A percentile compares a stretch with the other conserved stretches of the same genome.
phyloP scores from a whole-genome alignment of 768 basidiomycete genomes.

The Hericium alpestre region DNA sequence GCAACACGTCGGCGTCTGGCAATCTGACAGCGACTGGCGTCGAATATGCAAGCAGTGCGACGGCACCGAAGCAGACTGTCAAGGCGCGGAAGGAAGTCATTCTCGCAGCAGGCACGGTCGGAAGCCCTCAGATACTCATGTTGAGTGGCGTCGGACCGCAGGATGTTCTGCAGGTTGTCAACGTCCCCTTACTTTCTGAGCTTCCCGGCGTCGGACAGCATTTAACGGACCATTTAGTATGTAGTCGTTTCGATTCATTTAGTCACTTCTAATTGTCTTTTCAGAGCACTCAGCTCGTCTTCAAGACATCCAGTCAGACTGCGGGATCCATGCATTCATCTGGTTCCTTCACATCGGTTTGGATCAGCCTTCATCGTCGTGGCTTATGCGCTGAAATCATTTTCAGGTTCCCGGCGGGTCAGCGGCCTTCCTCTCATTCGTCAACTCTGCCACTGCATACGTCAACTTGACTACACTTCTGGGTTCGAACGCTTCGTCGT shows the following conservation, averaged over 20 bases:
- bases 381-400: not conserved
- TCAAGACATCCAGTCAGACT: conserved; percentile 27
- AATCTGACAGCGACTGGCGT: conserved; percentile 34
- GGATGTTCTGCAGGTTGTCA: conserved; percentile 37
- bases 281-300: conserved; percentile 28
- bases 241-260: conserved; percentile 3
- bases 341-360: not conserved
- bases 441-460: conserved; percentile 57
- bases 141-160: conserved; percentile 49
- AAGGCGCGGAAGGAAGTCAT: conserved; percentile 55
- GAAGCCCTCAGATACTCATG: conserved; percentile 45
- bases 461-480: conserved; percentile 41
- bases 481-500: conserved; percentile 21
- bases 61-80: conserved; percentile 28
- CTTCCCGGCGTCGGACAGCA: conserved; percentile 55
- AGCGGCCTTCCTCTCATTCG: conserved; percentile 37
- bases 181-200: conserved; percentile 33
- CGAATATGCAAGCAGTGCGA: conserved; percentile 32
- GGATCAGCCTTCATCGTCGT: not conserved
- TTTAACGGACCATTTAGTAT: conserved; percentile 43
- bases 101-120: conserved; percentile 36
- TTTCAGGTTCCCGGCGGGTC: conserved; percentile 13
- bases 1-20: conserved; percentile 18
- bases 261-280: not conserved
- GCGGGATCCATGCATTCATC: conserved; percentile 19